Percentiles rank a stretch among this genome's conserved stretches.
phyloP scores from a whole-genome alignment of 768 basidiomycete species.

The Rhizopogon salebrosus region DNA sequence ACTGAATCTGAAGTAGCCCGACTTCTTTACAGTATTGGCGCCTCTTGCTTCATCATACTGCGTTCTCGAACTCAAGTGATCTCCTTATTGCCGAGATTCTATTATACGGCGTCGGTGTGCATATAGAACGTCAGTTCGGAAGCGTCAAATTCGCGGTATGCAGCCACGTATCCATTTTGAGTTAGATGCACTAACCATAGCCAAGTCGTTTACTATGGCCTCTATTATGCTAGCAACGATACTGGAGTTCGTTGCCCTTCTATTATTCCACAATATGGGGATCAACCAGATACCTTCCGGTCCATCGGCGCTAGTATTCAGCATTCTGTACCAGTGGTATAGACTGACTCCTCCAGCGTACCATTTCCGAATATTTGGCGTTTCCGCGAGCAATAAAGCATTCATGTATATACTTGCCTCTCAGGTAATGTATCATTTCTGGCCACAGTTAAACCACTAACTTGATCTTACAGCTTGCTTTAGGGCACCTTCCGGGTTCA shows the following conservation, averaged over 20 bases:
- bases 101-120: conserved; percentile 64
- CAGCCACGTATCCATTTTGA: conserved; percentile 3
- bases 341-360: conserved; percentile 75
- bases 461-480: conserved; percentile 47
- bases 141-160: conserved; percentile 82
- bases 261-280: conserved; percentile 61
- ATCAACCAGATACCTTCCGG: conserved; percentile 75
- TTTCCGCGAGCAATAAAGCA: conserved; percentile 72
- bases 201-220: conserved; percentile 73
- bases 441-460: conserved; percentile 6
- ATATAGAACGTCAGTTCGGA: conserved; percentile 83
- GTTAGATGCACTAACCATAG: conserved; percentile 1
- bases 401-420: conserved; percentile 66
- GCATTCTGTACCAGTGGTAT: conserved; percentile 77
- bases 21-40: conserved; percentile 72
- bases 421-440: conserved; percentile 43
- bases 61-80: conserved; percentile 82
- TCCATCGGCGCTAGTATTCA: conserved; percentile 72
- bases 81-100: conserved; percentile 72
- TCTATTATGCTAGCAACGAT: conserved; percentile 62
- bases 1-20: conserved; percentile 29
- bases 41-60: conserved; percentile 64
- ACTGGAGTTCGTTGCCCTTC: conserved; percentile 58
- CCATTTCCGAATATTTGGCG: conserved; percentile 68
- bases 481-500: conserved; percentile 66